phyloP scores from a whole-genome alignment of 129 eudicot species.

The Deinandra increscens region DNA sequence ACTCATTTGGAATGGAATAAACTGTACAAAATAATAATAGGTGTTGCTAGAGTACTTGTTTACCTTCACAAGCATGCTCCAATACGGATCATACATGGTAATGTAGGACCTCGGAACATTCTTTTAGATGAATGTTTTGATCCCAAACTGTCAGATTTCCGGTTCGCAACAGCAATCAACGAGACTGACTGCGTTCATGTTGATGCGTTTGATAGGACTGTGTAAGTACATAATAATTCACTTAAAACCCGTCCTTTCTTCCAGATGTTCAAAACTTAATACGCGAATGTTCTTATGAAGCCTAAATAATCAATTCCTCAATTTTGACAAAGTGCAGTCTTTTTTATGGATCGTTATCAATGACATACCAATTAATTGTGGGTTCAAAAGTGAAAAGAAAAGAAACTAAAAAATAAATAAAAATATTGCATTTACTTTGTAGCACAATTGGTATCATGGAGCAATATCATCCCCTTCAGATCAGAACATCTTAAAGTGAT shows the following conservation, averaged over 20 bases:
- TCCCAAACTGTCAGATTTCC: constrained; percentile 15
- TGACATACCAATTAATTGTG: not conserved
- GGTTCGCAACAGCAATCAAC: not conserved
- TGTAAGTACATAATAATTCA: not conserved
- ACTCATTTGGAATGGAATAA: constrained; percentile 19
- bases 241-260: not conserved
- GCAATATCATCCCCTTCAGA: not conserved
- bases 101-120: not conserved
- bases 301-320: too few relatives aligned
- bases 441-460: not conserved
- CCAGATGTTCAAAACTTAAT: not conserved
- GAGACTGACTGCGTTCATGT: not conserved
- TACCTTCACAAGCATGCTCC: constrained; percentile 27
- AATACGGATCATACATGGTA: constrained; percentile 15
- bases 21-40: constrained; percentile 10
- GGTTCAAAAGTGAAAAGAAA: not conserved
- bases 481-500: not conserved
- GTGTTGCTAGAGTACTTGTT: constrained; percentile 25
- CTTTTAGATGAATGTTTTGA: constrained; percentile 11
- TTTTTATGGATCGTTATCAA: not conserved
- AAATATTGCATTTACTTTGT: not conserved
- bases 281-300: not conserved
- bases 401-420: not conserved
- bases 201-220: not conserved
- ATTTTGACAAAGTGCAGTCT: not conserved